Percentiles rank a stretch among this genome's conserved stretches.
Evolutionary conservation across 1,139 yeast species (phyloP).

Genomic region (Blastobotrys apis): DNA sequence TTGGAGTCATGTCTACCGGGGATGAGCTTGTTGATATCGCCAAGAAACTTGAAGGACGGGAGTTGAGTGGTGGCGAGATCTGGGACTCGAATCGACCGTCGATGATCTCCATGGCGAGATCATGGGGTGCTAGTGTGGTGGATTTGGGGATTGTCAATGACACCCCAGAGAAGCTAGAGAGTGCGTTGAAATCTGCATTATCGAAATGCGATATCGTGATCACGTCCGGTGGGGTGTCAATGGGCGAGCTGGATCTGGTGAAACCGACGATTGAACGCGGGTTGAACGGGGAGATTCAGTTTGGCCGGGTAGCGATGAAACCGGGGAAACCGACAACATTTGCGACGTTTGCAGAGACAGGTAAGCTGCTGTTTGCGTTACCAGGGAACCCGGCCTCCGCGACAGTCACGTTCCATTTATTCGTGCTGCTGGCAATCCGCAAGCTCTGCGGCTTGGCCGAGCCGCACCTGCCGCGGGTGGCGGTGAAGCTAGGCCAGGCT

Average conservation of each 20-base stretch:
- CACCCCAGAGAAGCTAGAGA: constrained; percentile 26
- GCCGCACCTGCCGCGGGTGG: constrained; percentile 25
- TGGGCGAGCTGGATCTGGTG: constrained; percentile 49
- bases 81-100: constrained; percentile 48
- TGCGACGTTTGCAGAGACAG: constrained; percentile 38
- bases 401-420: constrained; percentile 43
- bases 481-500: constrained; percentile 33
- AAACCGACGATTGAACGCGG: constrained; percentile 44
- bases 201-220: constrained; percentile 39
- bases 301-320: constrained; percentile 51
- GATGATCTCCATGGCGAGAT: constrained; percentile 35
- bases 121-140: constrained; percentile 35
- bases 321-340: constrained; percentile 55
- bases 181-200: constrained; percentile 14
- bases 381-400: constrained; percentile 56
- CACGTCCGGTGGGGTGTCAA: constrained; percentile 53
- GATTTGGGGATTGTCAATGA: constrained; percentile 47
- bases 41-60: constrained; percentile 1
- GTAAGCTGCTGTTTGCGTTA: constrained; percentile 41
- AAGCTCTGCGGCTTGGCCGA: constrained; percentile 33
- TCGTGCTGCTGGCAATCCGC: constrained; percentile 45
- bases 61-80: constrained; percentile 41
- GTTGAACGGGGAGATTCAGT: constrained; percentile 44
- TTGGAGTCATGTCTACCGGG: constrained; percentile 49
- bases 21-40: constrained; percentile 43